Evolutionary conservation across 2,329 filamentous ascomycete genomes (phyloP).

Genomic region (Fusarium sp.): DNA sequence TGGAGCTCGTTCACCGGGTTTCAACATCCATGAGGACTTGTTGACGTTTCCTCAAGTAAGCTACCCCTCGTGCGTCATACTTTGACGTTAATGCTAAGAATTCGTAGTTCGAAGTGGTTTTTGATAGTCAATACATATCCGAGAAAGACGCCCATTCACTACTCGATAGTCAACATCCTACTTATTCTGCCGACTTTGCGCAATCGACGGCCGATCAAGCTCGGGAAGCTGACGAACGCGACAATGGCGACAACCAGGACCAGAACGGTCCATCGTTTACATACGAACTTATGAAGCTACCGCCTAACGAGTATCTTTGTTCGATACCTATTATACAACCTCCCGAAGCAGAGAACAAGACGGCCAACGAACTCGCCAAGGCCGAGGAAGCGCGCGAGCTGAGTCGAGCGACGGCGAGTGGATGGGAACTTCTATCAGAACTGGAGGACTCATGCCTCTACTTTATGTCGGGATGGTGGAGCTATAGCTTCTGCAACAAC

Average conservation of each 20-base stretch:
- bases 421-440: constrained; percentile 82
- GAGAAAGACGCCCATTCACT: constrained; percentile 75
- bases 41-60: constrained; percentile 87
- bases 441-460: constrained; percentile 89
- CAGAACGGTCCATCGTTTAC: constrained; percentile 49
- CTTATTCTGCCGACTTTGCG: constrained; percentile 56
- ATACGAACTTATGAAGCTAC: constrained; percentile 81
- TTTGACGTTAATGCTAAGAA: constrained; percentile 24
- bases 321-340: constrained; percentile 78
- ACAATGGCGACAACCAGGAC: constrained; percentile 46
- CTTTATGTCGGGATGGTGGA: constrained; percentile 90
- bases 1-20: constrained; percentile 66
- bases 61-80: constrained; percentile 16
- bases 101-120: constrained; percentile 80
- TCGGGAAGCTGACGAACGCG: constrained; percentile 43
- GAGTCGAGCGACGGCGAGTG: constrained; percentile 78
- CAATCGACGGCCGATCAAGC: constrained; percentile 55
- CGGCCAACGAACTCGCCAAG: constrained; percentile 73
- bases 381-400: constrained; percentile 85
- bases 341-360: constrained; percentile 68
- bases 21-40: constrained; percentile 90
- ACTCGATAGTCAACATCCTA: constrained; percentile 59
- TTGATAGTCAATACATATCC: constrained; percentile 77
- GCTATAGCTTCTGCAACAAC: constrained; percentile 93
- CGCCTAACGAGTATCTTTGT: constrained; percentile 82